Evolutionary conservation across 495 filamentous ascomycete genomes (phyloP).

Genomic region (Penicilliopsis zonata): DNA sequence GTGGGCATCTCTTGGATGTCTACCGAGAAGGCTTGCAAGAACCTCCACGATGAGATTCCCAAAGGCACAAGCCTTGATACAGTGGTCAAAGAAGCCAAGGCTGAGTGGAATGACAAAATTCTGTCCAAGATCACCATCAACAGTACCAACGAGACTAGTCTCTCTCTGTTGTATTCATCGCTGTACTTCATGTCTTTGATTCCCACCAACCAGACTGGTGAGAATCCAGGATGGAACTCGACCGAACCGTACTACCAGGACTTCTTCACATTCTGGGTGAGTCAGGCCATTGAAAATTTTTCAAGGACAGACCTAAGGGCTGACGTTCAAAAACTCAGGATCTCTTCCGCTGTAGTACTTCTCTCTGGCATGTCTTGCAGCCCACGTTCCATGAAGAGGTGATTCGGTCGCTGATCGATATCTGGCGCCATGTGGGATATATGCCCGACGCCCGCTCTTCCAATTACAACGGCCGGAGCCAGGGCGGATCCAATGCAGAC

Average conservation of each 20-base stretch:
- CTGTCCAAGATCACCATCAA: conserved; percentile 50
- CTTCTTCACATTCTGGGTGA: conserved; percentile 38
- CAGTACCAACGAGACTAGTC: conserved; percentile 39
- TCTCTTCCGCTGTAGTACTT: conserved; percentile 49
- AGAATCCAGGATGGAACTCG: conserved; percentile 57
- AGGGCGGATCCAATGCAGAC: conserved; percentile 66
- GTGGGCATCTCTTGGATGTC: conserved; percentile 67
- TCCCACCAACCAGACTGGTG: conserved; percentile 59
- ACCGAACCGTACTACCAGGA: conserved; percentile 47
- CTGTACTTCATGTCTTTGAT: conserved; percentile 60
- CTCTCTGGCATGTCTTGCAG: conserved; percentile 54
- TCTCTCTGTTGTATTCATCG: conserved; percentile 51
- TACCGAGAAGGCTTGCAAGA: conserved; percentile 45
- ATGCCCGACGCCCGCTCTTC: conserved; percentile 53
- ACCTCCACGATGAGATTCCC: conserved; percentile 49
- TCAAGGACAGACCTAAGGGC: neutral
- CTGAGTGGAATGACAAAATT: conserved; percentile 48
- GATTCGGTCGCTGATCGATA: conserved; percentile 59
- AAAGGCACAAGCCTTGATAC: conserved; percentile 27
- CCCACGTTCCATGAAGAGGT: conserved; percentile 52
- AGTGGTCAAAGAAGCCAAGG: conserved; percentile 34
- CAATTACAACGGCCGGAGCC: conserved; percentile 58
- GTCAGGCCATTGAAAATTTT: too few relatives aligned
- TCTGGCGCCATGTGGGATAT: conserved; percentile 56
- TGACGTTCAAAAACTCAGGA: conserved; percentile 28